Base-by-base conservation (phyloP, 129 eudicot species). In the Centrapalus pauciflorus region DNA sequence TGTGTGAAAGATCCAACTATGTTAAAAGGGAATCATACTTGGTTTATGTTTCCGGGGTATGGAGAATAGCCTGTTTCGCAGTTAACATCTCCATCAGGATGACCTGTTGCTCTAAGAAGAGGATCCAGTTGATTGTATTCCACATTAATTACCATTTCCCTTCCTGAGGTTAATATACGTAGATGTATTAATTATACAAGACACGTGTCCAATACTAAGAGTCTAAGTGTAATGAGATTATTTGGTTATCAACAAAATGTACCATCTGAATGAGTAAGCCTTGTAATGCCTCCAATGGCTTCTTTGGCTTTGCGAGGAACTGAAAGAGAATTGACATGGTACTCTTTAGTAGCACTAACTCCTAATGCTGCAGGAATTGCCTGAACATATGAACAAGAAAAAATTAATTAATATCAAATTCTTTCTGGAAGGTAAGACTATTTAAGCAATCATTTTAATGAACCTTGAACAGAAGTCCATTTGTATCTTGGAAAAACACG, bases 121-220 rank as follows among this genome's bases (percentile, higher is more conserved):
- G 99, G 99, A 79, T 94, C 99, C 46, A 94, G 92, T 78, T 94
- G 99, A 80, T 94, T 94, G 90, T 94, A 94, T 78, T 94, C 96
- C 73, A 94, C 99, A 78, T 94, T 89, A 49, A 93, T 93, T 76
- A 93, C 99, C 99, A 93, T 89, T 57, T 90, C 74, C 75, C 99
- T 82, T 52, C 99, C 99, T 93, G 76, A 51, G n/a, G 16, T 67
- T 34, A 76, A 35, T 28, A 50, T 29, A 23, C 1, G 49, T 45
- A 35, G 4, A 69, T 9, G 37, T 12, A 24, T 14, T 20, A 4
- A 24, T 13, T 1, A 19, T 23, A 49, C 35, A 33, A 33, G n/a
- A n/a, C n/a, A n/a, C n/a, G n/a, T n/a, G n/a, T n/a, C n/a, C n/a
- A n/a, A n/a, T n/a, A n/a, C 13, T 34, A 33, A 48, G 1, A 0